Conservation (phyloP, 345 rosid species). For the Durio zibethinus region DNA sequence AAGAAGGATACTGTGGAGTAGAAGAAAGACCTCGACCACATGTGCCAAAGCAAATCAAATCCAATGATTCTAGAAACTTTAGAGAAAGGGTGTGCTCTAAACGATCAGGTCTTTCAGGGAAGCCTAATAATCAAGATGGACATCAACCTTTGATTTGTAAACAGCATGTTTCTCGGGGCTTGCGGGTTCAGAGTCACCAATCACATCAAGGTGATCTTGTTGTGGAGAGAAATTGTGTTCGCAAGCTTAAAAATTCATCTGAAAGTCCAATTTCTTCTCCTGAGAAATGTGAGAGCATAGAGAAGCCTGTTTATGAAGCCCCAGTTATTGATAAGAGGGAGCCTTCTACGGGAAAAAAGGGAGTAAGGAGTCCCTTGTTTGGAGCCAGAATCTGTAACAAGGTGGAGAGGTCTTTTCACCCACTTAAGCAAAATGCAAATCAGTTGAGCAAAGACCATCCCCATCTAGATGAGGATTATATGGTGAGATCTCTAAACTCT, state of each 20-base stretch:
- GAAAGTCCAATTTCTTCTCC: conserved; percentile 32
- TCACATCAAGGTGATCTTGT: conserved; percentile 35
- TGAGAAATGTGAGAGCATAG: conserved; percentile 30
- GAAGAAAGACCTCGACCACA: conserved; percentile 33
- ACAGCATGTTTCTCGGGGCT: conserved; percentile 43
- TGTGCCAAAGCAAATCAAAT: conserved; percentile 28
- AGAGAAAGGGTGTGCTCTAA: conserved; percentile 62
- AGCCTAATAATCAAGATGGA: conserved; percentile 35
- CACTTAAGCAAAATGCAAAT: conserved; percentile 26
- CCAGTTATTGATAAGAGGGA: conserved; percentile 28
- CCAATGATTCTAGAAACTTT: conserved; percentile 52
- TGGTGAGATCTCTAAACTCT: conserved; percentile 28
- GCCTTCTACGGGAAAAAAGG: conserved; percentile 41
- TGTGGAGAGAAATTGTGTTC: conserved; percentile 33
- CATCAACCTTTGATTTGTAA: conserved; percentile 36
- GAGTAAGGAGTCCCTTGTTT: conserved; percentile 27
- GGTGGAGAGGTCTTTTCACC: conserved; percentile 20
- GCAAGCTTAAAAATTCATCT: conserved; percentile 33
- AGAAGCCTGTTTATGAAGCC: conserved; percentile 24
- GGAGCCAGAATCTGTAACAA: conserved; percentile 25
- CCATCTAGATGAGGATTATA: conserved; percentile 22
- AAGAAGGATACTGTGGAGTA: conserved; percentile 34
- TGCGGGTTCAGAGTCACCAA: conserved; percentile 45
- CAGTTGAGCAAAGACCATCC: conserved; percentile 26
- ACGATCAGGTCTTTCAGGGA: conserved; percentile 51